A percentile compares a stretch with the other conserved stretches of the same genome.
phyloP scores from a whole-genome alignment of 2,329 filamentous ascomycete genomes.

The Paracoccidioides brasiliensis region DNA sequence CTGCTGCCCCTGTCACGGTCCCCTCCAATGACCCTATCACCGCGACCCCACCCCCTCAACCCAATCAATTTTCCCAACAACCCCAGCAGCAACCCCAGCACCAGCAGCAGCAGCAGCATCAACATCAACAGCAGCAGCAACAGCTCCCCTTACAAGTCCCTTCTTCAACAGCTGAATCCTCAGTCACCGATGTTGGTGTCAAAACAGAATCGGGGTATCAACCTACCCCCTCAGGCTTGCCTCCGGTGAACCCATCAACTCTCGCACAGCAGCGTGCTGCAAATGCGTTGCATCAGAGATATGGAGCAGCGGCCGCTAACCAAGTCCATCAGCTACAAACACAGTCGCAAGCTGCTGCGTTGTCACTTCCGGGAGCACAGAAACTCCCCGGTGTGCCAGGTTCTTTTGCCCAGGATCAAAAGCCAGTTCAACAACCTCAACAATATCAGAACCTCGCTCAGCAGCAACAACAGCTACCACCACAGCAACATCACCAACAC shows the following conservation, averaged over 20 bases:
- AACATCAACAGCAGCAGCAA: constrained; percentile 16
- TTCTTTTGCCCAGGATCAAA: not conserved
- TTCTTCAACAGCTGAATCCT: constrained; percentile 6
- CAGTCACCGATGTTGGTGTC: constrained; percentile 28
- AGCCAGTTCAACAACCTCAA: constrained; percentile 2
- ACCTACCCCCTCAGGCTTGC: constrained; percentile 23
- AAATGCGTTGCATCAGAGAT: constrained; percentile 38
- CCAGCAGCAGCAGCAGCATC: constrained; percentile 19
- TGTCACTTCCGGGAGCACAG: constrained; percentile 25
- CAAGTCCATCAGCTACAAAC: constrained; percentile 34
- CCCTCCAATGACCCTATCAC: constrained; percentile 32
- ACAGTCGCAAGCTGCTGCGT: constrained; percentile 22
- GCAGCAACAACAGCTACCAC: constrained; percentile 24
- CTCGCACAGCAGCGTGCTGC: constrained; percentile 42
- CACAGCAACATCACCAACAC: constrained; percentile 28
- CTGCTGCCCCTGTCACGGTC: constrained; percentile 27
- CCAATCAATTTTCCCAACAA: constrained; percentile 23
- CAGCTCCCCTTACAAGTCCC: constrained; percentile 17
- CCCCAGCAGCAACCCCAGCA: constrained; percentile 17
- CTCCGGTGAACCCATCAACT: constrained; percentile 12
- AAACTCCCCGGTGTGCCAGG: constrained; percentile 6
- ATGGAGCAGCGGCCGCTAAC: constrained; percentile 29
- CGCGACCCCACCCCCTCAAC: constrained; percentile 17
- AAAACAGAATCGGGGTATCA: constrained; percentile 41
- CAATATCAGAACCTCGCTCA: constrained; percentile 20